These are phyloP conservation scores for Whalleya microplaca DNA, from an alignment of 2,329 filamentous ascomycete species.

Conservation along the genomic window DNA sequence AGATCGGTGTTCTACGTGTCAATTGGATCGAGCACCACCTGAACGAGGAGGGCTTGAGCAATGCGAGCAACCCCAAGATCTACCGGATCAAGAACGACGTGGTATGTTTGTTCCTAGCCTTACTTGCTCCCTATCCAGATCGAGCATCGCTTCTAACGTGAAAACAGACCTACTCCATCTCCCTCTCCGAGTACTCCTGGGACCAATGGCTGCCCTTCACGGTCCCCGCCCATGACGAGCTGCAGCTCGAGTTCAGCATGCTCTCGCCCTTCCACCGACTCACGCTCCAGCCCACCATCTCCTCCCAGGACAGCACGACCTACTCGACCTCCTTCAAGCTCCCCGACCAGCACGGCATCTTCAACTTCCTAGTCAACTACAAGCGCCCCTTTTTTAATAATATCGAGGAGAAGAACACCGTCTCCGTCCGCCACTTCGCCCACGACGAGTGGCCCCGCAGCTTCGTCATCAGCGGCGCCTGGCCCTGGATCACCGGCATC, in stretches of 20 bases:
- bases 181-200: conserved; percentile 81
- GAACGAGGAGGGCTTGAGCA: conserved; percentile 55
- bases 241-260: conserved; percentile 99
- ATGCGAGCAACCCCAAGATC: conserved; percentile 77
- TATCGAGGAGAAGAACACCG: conserved; percentile 91
- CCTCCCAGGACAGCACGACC: conserved; percentile 69
- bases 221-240: conserved; percentile 67
- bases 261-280: conserved; percentile 96
- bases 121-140: background rate
- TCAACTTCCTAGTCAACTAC: conserved; percentile 98
- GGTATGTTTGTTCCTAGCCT: conserved; percentile 71
- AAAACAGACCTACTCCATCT: conserved; percentile 79
- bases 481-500: conserved; percentile 93
- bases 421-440: conserved; percentile 93
- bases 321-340: conserved; percentile 78
- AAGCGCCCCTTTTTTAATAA: conserved; percentile 90
- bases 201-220: conserved; percentile 76
- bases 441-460: conserved; percentile 96
- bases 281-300: conserved; percentile 61
- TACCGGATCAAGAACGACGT: conserved; percentile 98
- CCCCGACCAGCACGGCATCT: conserved; percentile 98
- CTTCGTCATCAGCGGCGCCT: conserved; percentile 86
- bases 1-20: conserved; percentile 85
- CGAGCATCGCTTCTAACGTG: conserved; percentile 12
- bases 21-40: conserved; percentile 81